Evolutionary conservation across 352 stramenopile genomes (phyloP).

Genomic region (Globisporangium barbulae): DNA sequence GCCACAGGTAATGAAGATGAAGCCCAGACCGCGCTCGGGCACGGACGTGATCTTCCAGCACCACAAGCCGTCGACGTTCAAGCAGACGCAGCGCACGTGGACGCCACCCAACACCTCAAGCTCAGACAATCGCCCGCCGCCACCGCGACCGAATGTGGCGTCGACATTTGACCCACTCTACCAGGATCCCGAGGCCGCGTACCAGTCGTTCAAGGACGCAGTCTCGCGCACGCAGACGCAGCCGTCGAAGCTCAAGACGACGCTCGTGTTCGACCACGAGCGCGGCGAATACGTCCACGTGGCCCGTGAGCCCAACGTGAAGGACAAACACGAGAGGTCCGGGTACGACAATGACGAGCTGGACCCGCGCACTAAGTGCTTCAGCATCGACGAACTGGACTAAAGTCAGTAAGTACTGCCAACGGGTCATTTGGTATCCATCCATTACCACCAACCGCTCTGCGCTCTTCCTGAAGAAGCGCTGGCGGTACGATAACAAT

Average conservation of each 20-base stretch:
- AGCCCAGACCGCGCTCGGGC: conserved; percentile 3
- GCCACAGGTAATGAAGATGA: not conserved
- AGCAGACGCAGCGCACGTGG: conserved; percentile 4
- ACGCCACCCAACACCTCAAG: conserved; percentile 5
- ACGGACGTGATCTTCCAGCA: conserved; percentile 14
- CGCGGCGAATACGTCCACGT: conserved; percentile 24
- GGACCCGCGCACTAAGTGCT: conserved; percentile 28
- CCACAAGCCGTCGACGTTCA: not conserved
- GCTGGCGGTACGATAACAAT: not conserved
- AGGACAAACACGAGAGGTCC: conserved; percentile 1
- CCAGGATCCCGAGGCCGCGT: conserved; percentile 14
- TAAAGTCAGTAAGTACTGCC: conserved; percentile 14
- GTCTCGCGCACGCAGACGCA: conserved; percentile 19
- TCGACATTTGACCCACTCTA: conserved; percentile 7
- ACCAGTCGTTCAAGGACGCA: conserved; percentile 17
- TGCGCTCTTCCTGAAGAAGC: not conserved
- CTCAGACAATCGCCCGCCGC: not conserved
- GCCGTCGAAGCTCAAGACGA: conserved; percentile 21
- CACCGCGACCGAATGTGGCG: not conserved
- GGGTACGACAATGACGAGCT: not conserved
- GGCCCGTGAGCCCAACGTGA: conserved; percentile 17
- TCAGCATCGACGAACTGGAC: conserved; percentile 60
- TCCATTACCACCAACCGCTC: not conserved
- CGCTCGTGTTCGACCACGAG: conserved; percentile 28
- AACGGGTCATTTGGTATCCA: no score